Percentiles rank a stretch among this genome's conserved stretches.
These are phyloP conservation scores for Dioscorea zingiberensis DNA, from an alignment of 106 monocot species.

Conservation along the genomic window DNA sequence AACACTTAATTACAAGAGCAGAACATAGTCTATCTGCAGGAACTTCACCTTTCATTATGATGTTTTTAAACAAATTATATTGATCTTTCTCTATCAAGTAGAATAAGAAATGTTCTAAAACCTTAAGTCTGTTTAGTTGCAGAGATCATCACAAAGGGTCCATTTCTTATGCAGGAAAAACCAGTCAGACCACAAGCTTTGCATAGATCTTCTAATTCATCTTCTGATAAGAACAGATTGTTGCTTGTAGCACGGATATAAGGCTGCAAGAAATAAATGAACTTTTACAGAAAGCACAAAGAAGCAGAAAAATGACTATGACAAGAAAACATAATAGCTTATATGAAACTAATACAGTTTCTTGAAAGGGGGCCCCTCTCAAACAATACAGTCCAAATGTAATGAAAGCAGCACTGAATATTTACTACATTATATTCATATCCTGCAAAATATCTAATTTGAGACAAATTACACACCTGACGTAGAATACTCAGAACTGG, in stretches of 20 bases:
- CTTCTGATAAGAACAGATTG: slow-evolving; percentile 52
- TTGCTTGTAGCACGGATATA: slow-evolving; percentile 32
- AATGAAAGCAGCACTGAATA: no score
- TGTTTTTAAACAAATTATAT: no score
- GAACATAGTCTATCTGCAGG: no score
- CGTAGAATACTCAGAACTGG: slow-evolving; percentile 35
- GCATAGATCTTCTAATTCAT: slow-evolving; percentile 72
- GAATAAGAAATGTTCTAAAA: no score
- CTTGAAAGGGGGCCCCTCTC: not conserved
- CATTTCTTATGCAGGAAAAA: slow-evolving; percentile 64
- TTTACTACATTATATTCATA: not conserved
- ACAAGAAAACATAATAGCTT: not conserved
- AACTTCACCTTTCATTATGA: no score
- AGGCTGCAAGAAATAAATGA: slow-evolving; percentile 20
- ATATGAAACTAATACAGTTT: not conserved
- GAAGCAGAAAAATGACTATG: not conserved
- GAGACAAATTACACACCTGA: slow-evolving; percentile 31
- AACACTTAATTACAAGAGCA: no score
- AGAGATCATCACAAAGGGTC: slow-evolving; percentile 75
- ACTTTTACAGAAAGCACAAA: not conserved
- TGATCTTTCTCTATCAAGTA: no score
- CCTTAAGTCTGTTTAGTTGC: slow-evolving; percentile 51
- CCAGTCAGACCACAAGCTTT: slow-evolving; percentile 57
- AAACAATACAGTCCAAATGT: no score
- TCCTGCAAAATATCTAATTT: not conserved